Base-by-base conservation (phyloP, 306 rosid species). In the Castanea mollissima region DNA sequence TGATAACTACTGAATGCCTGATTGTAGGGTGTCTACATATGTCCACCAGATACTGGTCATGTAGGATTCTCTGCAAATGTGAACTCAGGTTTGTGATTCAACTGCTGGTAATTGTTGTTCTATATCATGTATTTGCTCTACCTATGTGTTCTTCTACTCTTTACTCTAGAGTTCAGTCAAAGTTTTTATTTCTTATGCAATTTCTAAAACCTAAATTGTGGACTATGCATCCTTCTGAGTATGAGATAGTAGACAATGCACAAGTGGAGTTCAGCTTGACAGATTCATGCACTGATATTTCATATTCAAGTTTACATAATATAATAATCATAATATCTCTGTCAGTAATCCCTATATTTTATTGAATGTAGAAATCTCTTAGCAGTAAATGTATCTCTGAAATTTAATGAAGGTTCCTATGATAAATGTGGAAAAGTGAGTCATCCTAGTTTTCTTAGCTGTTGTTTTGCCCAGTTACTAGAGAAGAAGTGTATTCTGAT, bases 31-130 rank as follows among this genome's bases (percentile, higher is more conserved):
- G 27, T 86, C 27, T 81, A 79, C 77, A 35, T 69, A 11, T 73
- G 82, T 78, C 15, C 83, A 64, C 55, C 84, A 18, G 92, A 91
- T 77, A 62, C 87, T n/a, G 52, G 86, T 70, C 89, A 82, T 49
- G 44, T 84, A 72, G 96, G 94, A 84, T 71, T 82, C 57, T 55
- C 83, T 63, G 91, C 87, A 85, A 80, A 83, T 71, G 72, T 87
- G 63, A 89, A 85, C 77, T 80, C 92, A 86, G 98, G 97, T 93
- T 81, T 81, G 86, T 89, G 75, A 72, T 77, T 87, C 76, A 52
- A 19, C 1, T 58, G 49, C n/a, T 70, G 19, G 15, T 11, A 31
- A 49, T 68, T 27, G 55, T 52, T 19, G 25, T 72, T 49, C 8
- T 58, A 64, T 12, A 27, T 59, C 69, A 69, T 29, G 46, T n/a